Percentiles rank a stretch among this genome's conserved stretches.
Evolutionary conservation across 257 asterid species (phyloP).

Genomic region (Petunia secreta): DNA sequence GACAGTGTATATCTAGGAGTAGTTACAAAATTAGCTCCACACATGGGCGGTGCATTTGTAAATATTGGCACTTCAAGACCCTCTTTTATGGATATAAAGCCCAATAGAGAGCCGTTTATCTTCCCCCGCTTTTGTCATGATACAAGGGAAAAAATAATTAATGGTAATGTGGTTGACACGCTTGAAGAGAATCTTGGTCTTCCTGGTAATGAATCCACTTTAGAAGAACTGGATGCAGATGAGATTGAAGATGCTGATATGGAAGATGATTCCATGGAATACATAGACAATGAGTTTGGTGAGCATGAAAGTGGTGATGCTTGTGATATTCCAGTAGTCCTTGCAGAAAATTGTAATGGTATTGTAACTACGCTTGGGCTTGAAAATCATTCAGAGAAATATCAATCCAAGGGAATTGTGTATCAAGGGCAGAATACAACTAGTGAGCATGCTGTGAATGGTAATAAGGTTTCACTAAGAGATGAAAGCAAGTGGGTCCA

Average conservation of each 20-base stretch:
- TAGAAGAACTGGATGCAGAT: conserved; percentile 59
- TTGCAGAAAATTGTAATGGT: conserved; percentile 64
- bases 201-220: conserved; percentile 46
- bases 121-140: conserved; percentile 56
- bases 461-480: conserved; percentile 32
- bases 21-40: conserved; percentile 82
- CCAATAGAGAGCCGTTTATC: conserved; percentile 68
- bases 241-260: conserved; percentile 44
- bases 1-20: conserved; percentile 91
- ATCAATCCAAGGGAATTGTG: conserved; percentile 41
- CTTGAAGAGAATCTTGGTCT: conserved; percentile 45
- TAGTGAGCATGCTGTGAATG: conserved; percentile 32
- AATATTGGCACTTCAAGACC: conserved; percentile 87
- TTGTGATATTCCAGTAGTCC: conserved; percentile 49
- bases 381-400: conserved; percentile 46
- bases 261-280: conserved; percentile 75
- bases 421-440: conserved; percentile 37
- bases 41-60: conserved; percentile 98
- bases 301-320: conserved; percentile 49
- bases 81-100: conserved; percentile 84
- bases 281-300: conserved; percentile 53
- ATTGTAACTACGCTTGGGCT: conserved; percentile 45
- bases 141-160: conserved; percentile 48
- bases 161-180: conserved; percentile 40
- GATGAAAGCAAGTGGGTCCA: conserved; percentile 63